Evolutionary conservation across 306 rosid genomes (phyloP).

Genomic region (Heteromeles arbutifolia): DNA sequence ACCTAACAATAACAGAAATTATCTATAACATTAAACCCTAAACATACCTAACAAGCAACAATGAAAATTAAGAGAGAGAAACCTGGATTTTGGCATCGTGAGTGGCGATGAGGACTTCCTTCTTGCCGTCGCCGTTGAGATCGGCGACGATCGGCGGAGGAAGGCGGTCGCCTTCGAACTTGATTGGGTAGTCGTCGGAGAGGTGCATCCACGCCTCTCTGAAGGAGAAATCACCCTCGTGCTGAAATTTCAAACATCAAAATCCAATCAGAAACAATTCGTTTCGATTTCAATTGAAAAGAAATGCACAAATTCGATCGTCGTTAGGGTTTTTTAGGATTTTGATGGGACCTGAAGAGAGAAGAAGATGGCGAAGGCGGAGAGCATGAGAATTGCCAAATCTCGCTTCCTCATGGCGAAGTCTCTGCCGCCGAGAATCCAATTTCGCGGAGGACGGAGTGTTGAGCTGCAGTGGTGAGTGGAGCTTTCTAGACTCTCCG

Average conservation of each 20-base stretch:
- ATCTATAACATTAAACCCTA: not conserved
- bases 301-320: not conserved
- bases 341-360: conserved; percentile 64
- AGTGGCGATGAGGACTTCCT: conserved; percentile 83
- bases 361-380: conserved; percentile 95
- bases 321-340: not conserved
- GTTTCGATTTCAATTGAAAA: not conserved
- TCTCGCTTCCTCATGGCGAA: conserved; percentile 92
- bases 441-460: not conserved
- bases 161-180: conserved; percentile 88
- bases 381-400: conserved; percentile 95
- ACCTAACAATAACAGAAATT: conserved; percentile 34
- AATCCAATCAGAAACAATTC: not conserved
- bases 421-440: not conserved
- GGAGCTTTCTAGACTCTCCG: not conserved
- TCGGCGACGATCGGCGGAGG: conserved; percentile 92
- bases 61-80: not conserved
- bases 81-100: conserved; percentile 98
- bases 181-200: conserved; percentile 83
- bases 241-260: conserved; percentile 36
- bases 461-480: not conserved
- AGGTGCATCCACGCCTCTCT: conserved; percentile 96
- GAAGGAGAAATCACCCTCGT: conserved; percentile 90
- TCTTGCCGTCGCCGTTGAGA: conserved; percentile 95
- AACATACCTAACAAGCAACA: not conserved